Conservation (phyloP, 2,329 filamentous ascomycete species). For the Fusarium sp. region DNA sequence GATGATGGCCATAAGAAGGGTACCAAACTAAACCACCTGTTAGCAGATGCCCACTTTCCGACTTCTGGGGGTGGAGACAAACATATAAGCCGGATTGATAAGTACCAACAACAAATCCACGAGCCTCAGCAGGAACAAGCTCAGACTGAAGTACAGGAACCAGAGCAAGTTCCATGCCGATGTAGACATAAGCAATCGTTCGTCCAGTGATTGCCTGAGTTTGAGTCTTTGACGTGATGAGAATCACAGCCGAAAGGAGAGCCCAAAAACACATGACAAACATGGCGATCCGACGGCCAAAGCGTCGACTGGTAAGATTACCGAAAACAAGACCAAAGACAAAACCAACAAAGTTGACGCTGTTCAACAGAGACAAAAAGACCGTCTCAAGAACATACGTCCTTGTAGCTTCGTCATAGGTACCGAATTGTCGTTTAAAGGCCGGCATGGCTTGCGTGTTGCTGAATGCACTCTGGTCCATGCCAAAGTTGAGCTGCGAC, state of each 20-base stretch:
- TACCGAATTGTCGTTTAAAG: conserved; percentile 49
- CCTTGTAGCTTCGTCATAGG: conserved; percentile 25
- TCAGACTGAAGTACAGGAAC: conserved; percentile 52
- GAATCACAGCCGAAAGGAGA: conserved; percentile 47
- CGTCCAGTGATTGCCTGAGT: background rate
- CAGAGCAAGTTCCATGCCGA: conserved; percentile 54
- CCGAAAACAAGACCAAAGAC: conserved; percentile 42
- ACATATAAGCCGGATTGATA: conserved; percentile 4
- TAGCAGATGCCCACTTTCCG: background rate
- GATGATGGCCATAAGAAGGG: conserved; percentile 35
- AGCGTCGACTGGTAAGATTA: conserved; percentile 46
- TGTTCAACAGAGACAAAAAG: conserved; percentile 49
- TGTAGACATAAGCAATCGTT: conserved; percentile 47
- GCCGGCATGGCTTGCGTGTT: conserved; percentile 53
- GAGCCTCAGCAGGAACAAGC: conserved; percentile 44
- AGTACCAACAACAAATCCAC: conserved; percentile 47
- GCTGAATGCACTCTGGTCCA: conserved; percentile 52
- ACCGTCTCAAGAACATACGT: conserved; percentile 41
- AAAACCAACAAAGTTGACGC: conserved; percentile 47
- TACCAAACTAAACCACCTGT: background rate
- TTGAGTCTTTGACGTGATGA: conserved; percentile 40
- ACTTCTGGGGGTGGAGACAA: background rate
- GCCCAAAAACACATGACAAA: conserved; percentile 52
- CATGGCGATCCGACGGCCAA: conserved; percentile 51
- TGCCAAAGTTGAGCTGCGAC: conserved; percentile 54